Evolutionary conservation across 345 rosid species (phyloP).

Genomic region (Boechera divaricarpa): DNA sequence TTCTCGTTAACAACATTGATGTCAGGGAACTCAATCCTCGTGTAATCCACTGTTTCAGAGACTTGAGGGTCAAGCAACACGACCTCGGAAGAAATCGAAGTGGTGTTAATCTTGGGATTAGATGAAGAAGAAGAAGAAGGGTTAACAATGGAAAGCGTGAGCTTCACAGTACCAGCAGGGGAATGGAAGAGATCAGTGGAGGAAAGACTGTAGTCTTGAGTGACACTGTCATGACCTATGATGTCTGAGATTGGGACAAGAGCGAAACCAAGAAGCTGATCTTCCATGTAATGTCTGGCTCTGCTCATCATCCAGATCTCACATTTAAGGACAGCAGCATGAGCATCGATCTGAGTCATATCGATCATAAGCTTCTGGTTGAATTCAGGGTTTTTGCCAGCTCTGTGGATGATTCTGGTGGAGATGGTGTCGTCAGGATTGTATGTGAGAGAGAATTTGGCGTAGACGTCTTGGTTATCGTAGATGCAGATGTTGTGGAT

Average conservation of each 20-base stretch:
- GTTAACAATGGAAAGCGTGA: slow-evolving; percentile 64
- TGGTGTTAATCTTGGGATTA: slow-evolving; percentile 44
- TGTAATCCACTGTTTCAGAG: slow-evolving; percentile 64
- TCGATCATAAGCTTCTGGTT: slow-evolving; percentile 63
- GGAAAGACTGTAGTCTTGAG: slow-evolving; percentile 75
- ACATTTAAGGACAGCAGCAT: slow-evolving; percentile 80
- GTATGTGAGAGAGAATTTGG: slow-evolving; percentile 90
- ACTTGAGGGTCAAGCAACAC: slow-evolving; percentile 72
- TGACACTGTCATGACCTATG: slow-evolving; percentile 69
- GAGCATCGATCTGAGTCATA: slow-evolving; percentile 69
- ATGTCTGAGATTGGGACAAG: slow-evolving; percentile 77
- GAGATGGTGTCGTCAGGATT: slow-evolving; percentile 87
- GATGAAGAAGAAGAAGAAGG: slow-evolving; percentile 46
- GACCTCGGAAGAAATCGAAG: slow-evolving; percentile 87
- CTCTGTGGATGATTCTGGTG: slow-evolving; percentile 75
- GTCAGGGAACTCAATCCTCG: slow-evolving; percentile 93
- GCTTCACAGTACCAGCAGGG: slow-evolving; percentile 83
- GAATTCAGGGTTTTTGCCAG: slow-evolving; percentile 93
- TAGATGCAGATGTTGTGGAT: slow-evolving; percentile 98
- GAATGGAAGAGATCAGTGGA: slow-evolving; percentile 96
- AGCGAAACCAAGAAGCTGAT: slow-evolving; percentile 90
- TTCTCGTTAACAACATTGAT: slow-evolving; percentile 66
- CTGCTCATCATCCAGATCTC: slow-evolving; percentile 98
- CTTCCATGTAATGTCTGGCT: slow-evolving; percentile 84
- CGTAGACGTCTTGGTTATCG: slow-evolving; percentile 93